These are phyloP conservation scores for Entonaema liquescens DNA, from an alignment of 495 filamentous ascomycete species.

Conservation along the genomic window DNA sequence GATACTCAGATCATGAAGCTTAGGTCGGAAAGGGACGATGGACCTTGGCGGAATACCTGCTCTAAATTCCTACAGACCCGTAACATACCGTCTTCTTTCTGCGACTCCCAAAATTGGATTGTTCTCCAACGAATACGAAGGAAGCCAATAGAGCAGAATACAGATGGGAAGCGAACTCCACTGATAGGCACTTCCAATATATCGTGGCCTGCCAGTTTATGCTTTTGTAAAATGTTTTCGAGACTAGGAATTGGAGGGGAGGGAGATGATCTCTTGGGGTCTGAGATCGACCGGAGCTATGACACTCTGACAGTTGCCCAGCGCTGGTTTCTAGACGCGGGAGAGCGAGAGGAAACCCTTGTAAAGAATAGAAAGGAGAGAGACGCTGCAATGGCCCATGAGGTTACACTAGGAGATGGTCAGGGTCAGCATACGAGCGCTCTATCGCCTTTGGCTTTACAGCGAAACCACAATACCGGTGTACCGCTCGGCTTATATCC, in stretches of 20 bases:
- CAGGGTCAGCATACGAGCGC: conserved; percentile 46
- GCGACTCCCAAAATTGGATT: conserved; percentile 37
- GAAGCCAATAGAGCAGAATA: conserved; percentile 51
- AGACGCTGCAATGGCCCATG: conserved; percentile 56
- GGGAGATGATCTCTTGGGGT: conserved; percentile 27
- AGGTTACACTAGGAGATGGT: conserved; percentile 50
- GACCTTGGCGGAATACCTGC: conserved; percentile 53
- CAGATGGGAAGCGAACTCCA: conserved; percentile 55
- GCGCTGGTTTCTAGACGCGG: conserved; percentile 67
- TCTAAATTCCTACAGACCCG: conserved; percentile 53
- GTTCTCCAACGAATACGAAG: conserved; percentile 44
- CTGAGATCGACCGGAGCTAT: conserved; percentile 39
- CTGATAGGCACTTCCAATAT: conserved; percentile 47
- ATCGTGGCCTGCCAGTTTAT: conserved; percentile 60
- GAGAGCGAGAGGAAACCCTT: conserved; percentile 57
- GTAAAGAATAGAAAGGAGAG: conserved; percentile 63
- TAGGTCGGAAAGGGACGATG: conserved; percentile 50
- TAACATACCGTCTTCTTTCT: conserved; percentile 50
- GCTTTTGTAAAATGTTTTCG: conserved; percentile 55
- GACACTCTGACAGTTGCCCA: conserved; percentile 76
- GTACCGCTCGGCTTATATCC: conserved; percentile 77
- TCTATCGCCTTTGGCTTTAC: conserved; percentile 55
- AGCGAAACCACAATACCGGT: conserved; percentile 60
- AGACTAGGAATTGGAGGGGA: conserved; percentile 34
- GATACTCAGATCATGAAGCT: conserved; percentile 54